Evolutionary conservation across 306 rosid genomes (phyloP).

Genomic region (Rosa lucieae): DNA sequence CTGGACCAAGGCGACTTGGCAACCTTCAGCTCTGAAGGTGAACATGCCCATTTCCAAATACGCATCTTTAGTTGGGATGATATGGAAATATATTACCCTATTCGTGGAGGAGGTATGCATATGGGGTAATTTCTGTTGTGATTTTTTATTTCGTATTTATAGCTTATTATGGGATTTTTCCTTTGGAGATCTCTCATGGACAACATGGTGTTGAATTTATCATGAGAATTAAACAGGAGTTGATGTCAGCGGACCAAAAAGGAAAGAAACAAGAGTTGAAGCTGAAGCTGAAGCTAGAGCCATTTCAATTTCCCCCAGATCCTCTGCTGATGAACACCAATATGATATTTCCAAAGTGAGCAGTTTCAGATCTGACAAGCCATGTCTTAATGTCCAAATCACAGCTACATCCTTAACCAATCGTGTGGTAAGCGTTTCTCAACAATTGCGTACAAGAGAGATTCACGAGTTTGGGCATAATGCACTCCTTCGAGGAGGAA

Average conservation of each 20-base stretch:
- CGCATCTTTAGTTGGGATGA: neutral
- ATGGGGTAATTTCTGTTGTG: neutral
- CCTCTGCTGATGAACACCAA: neutral
- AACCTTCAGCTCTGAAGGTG: neutral
- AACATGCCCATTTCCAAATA: neutral
- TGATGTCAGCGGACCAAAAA: neutral
- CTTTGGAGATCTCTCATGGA: neutral
- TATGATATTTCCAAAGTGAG: neutral
- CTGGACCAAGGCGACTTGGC: neutral
- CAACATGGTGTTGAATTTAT: neutral
- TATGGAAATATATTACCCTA: neutral
- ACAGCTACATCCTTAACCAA: neutral
- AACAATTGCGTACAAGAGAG: neutral
- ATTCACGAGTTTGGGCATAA: neutral
- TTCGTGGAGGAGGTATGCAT: conserved; percentile 6
- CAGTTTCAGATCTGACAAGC: conserved; percentile 3
- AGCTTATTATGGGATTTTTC: neutral
- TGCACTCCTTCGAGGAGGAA: neutral
- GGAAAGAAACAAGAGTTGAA: neutral
- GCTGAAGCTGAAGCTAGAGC: neutral
- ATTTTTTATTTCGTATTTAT: neutral
- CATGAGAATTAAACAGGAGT: neutral
- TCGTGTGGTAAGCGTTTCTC: neutral
- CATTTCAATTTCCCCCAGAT: neutral
- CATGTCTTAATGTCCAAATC: neutral